Base-by-base conservation (phyloP, 2,329 filamentous ascomycete genomes). In the Sarocladium brachiariae region DNA sequence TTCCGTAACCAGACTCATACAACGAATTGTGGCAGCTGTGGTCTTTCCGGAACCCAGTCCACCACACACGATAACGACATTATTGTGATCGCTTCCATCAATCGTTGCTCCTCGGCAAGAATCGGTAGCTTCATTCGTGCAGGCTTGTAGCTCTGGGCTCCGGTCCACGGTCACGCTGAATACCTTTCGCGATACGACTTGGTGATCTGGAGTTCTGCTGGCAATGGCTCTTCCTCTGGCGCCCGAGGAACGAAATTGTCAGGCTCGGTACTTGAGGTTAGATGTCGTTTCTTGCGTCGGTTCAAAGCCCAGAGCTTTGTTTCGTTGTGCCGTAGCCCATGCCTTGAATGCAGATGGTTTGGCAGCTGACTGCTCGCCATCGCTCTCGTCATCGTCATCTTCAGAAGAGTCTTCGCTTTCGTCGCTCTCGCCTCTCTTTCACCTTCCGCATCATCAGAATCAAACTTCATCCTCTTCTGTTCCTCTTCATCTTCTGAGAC, bases 41-140 rank as follows among this genome's bases (percentile, higher is more conserved):
- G 95, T 99, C 69, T 99, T 99, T 65, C 93, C 93, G 55, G 90
- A 96, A 67, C 93, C 93, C 30, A 95, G 99, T 13, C 90, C 86
- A 67, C 93, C 93, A 70, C 92, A 96, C 7, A 99, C 82, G 10
- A 99, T 86, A 1, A 96, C 87, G 3, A 89, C 83, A 49, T 92
- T 80, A 64, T 96, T 87, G 63, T 92, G 46, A 99, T 89, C 1
- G 91, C 90, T 68, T 99, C 93, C 91, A 99, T 97, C 25, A 99
- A 91, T 61, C 86, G 90, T 63, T 99, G 93, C 66, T 99, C 93
- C 65, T 97, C 91, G 2, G 88, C 88, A 2, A 97, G 89, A 1
- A 99, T 88, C 0, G 93, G 93, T 14, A 99, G 76, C 51, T 87
- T 81, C 43, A 95, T 67, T 11, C 93, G 83, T 10, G 84, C 81